These are phyloP conservation scores for Coniferiporia weirii DNA, from an alignment of 1,284 basidiomycete species.

Conservation along the genomic window DNA sequence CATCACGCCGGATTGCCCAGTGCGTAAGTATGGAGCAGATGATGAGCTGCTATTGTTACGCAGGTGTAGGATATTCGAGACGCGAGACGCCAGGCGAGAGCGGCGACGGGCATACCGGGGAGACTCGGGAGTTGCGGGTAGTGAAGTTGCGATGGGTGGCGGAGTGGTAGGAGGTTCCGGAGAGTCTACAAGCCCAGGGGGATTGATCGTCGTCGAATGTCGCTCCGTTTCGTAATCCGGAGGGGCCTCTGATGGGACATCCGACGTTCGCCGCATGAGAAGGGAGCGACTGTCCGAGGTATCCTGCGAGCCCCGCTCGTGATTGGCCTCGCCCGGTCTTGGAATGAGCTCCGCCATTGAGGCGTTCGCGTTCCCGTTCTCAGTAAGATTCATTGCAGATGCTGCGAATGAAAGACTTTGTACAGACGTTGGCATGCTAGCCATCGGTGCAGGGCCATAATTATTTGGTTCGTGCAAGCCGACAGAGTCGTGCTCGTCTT, in stretches of 20 bases:
- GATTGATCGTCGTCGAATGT: neutral
- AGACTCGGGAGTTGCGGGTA: neutral
- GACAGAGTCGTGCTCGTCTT: conserved; percentile 14
- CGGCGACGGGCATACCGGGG: neutral
- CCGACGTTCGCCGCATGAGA: neutral
- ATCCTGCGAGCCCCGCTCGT: neutral
- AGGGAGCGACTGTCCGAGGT: neutral
- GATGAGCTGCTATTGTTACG: neutral
- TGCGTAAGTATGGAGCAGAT: neutral
- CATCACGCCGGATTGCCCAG: neutral
- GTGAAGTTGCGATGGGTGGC: neutral
- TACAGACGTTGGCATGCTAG: neutral
- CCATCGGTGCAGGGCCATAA: neutral
- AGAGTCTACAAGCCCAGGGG: neutral
- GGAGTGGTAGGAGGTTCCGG: neutral
- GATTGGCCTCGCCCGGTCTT: neutral
- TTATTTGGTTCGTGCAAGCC: neutral
- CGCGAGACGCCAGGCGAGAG: conserved; percentile 7
- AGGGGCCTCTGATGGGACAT: conserved; percentile 13
- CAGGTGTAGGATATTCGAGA: conserved; percentile 9
- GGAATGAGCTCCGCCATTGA: conserved; percentile 7
- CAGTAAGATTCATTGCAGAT: conserved; percentile 1
- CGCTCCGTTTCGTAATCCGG: conserved; percentile 12
- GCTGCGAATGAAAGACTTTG: neutral
- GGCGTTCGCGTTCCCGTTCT: neutral